phyloP scores from a whole-genome alignment of 2,329 filamentous ascomycete species.

The Clonostachys byssicola region DNA sequence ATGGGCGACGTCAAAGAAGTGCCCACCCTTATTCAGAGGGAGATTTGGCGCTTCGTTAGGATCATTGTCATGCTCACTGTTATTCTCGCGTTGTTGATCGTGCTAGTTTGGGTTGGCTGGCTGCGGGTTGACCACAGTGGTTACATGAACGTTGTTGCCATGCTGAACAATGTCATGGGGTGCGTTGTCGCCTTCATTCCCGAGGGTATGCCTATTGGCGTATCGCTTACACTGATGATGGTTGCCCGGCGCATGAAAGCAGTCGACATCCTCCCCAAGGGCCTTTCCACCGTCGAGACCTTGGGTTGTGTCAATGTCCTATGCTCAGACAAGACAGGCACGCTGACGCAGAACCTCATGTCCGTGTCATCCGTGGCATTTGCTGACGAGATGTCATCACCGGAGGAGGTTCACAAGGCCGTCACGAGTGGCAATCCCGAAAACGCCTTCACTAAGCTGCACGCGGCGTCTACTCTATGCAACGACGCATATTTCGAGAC shows the following conservation, averaged over 20 bases:
- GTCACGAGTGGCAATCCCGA: conserved; percentile 8
- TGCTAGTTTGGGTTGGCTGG: conserved; percentile 40
- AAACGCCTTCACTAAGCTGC: conserved; percentile 11
- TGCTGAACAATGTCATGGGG: conserved; percentile 40
- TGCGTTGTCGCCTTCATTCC: conserved; percentile 30
- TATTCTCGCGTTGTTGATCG: conserved; percentile 29
- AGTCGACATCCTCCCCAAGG: conserved; percentile 33
- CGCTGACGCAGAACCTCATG: conserved; percentile 39
- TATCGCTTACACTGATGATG: conserved; percentile 34
- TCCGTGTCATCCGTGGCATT: conserved; percentile 30
- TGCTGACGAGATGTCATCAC: conserved; percentile 20
- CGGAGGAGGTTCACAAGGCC: conserved; percentile 14
- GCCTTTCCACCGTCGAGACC: conserved; percentile 29
- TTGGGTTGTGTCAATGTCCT: conserved; percentile 37
- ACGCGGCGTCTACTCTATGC: conserved; percentile 26
- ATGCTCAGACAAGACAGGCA: conserved; percentile 37
- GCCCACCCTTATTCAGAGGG: conserved; percentile 31
- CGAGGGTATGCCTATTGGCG: conserved; percentile 32
- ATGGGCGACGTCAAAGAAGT: conserved; percentile 28
- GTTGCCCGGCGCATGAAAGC: conserved; percentile 35
- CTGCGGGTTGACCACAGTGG: conserved; percentile 24
- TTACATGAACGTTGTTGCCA: conserved; percentile 35
- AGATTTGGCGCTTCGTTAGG: conserved; percentile 36
- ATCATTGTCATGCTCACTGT: conserved; percentile 35
- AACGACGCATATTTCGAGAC: conserved; percentile 38